Conservation (phyloP, 139 green algal genomes). For the Chlamydomonas schloesseri region DNA sequence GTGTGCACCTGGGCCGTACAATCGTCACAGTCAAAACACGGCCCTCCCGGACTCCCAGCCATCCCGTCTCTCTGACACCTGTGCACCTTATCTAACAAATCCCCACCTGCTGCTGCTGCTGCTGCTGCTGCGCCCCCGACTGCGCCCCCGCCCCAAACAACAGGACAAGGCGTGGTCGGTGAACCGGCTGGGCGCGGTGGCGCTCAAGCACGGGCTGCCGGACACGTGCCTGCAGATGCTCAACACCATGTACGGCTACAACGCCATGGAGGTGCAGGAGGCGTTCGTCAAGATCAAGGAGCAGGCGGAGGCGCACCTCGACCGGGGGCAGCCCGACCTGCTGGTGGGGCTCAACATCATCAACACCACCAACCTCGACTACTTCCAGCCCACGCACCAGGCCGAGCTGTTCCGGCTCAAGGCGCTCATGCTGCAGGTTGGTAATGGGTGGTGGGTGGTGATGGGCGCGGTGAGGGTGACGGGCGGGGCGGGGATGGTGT, state of each 20-base stretch:
- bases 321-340: constrained; percentile 41
- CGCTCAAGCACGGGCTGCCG: constrained; percentile 65
- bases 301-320: constrained; percentile 79
- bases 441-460: background rate
- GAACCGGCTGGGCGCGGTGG: constrained; percentile 91
- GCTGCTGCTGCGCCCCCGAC: too few species aligned
- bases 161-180: constrained; percentile 96
- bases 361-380: constrained; percentile 96
- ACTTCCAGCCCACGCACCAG: constrained; percentile 91
- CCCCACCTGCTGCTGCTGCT: too few species aligned
- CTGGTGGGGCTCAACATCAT: constrained; percentile 91
- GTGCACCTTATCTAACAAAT: too few species aligned
- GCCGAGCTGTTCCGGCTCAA: constrained; percentile 90
- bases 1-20: too few species aligned
- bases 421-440: constrained; percentile 54
- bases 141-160: too few species aligned
- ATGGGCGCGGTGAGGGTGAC: too few species aligned
- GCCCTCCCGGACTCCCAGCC: too few species aligned
- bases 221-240: constrained; percentile 81
- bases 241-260: constrained; percentile 96
- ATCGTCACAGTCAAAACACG: too few species aligned
- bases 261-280: constrained; percentile 98
- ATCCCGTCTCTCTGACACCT: too few species aligned
- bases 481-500: too few species aligned
- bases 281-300: constrained; percentile 98